Evolutionary conservation across 1,284 basidiomycete genomes (phyloP).

Genomic region (Ceratobasidium sp.): DNA sequence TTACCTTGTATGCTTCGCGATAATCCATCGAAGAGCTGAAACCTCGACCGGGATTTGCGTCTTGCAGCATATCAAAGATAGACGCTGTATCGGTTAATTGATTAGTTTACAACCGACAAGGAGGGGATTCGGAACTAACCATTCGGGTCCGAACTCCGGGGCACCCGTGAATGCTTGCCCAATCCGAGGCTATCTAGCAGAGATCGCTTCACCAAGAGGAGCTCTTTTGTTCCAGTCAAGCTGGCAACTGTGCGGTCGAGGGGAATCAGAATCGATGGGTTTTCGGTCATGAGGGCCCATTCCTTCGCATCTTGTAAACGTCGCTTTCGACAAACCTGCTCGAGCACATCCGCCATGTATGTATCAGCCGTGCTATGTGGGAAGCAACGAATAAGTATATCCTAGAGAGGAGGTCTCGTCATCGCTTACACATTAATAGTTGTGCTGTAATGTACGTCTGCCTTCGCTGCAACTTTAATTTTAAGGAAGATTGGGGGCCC

Average conservation of each 20-base stretch:
- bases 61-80: conserved; percentile 85
- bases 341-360: conserved; percentile 96
- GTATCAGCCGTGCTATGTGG: conserved; percentile 79
- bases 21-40: conserved; percentile 38
- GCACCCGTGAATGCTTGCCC: conserved; percentile 58
- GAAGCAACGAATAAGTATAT: conserved; percentile 13
- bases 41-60: conserved; percentile 38
- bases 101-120: conserved; percentile 17
- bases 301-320: conserved; percentile 76
- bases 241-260: conserved; percentile 95
- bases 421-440: conserved; percentile 81
- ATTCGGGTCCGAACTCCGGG: conserved; percentile 84
- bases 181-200: conserved; percentile 69
- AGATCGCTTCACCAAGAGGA: conserved; percentile 80
- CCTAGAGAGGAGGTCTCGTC: not conserved
- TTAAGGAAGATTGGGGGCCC: conserved; percentile 81
- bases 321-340: conserved; percentile 77
- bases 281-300: conserved; percentile 80
- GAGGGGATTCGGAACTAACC: conserved; percentile 57
- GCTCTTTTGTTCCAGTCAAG: conserved; percentile 82
- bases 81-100: conserved; percentile 63
- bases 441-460: conserved; percentile 81
- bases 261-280: conserved; percentile 83
- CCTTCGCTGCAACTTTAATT: conserved; percentile 75
- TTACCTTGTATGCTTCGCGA: conserved; percentile 74